phyloP scores from a whole-genome alignment of 2,329 filamentous ascomycete genomes.

The Penicillium glabrum region DNA sequence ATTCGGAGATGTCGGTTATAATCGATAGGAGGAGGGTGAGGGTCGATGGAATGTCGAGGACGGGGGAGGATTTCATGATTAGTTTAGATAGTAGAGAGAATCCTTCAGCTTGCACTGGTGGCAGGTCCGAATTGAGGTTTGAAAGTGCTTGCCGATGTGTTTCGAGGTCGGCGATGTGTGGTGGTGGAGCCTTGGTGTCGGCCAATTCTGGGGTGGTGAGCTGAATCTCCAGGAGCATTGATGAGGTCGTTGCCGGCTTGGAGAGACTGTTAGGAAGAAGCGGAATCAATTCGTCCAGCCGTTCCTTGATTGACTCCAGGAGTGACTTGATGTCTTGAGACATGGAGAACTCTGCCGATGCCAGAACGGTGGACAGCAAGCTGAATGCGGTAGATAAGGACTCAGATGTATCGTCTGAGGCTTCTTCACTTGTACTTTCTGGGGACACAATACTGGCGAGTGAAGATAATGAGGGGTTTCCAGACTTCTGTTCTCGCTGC shows the following conservation, averaged over 20 bases:
- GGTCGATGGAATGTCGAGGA: slow-evolving; percentile 46
- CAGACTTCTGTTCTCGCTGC: slow-evolving; percentile 3
- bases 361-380: slow-evolving; percentile 43
- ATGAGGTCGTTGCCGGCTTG: slow-evolving; percentile 41
- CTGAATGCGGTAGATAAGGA: slow-evolving; percentile 44
- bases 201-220: slow-evolving; percentile 28
- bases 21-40: slow-evolving; percentile 41
- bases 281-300: slow-evolving; percentile 37
- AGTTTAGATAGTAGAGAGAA: slow-evolving; percentile 42
- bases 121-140: slow-evolving; percentile 41
- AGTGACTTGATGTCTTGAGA: slow-evolving; percentile 30
- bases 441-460: slow-evolving; percentile 35
- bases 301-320: slow-evolving; percentile 35
- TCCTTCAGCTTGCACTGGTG: slow-evolving; percentile 45
- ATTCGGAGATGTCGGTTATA: slow-evolving; percentile 34
- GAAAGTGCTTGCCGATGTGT: slow-evolving; percentile 42
- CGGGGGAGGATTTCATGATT: slow-evolving; percentile 41
- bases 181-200: slow-evolving; percentile 17
- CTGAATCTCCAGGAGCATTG: slow-evolving; percentile 45
- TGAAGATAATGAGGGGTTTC: slow-evolving; percentile 35
- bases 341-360: slow-evolving; percentile 40
- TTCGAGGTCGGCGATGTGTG: slow-evolving; percentile 39
- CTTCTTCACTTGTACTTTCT: slow-evolving; percentile 13
- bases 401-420: slow-evolving; percentile 29
- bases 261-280: slow-evolving; percentile 32